Evolutionary conservation across 768 basidiomycete species (phyloP).

Genomic region (Rhizopogon sp.): DNA sequence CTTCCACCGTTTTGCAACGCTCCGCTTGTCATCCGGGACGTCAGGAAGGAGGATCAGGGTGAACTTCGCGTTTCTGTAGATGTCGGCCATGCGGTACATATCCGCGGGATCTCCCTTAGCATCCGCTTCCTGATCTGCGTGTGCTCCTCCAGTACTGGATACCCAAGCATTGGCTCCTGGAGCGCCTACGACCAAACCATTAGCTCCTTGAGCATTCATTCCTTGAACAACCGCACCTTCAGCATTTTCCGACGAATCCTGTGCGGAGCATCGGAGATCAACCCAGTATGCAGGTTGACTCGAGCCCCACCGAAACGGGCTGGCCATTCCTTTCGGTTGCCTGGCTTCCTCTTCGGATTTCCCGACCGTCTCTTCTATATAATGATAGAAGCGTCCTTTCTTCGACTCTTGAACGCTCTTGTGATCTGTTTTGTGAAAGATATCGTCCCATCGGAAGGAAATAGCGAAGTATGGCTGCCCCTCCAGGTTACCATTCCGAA

Average conservation of each 20-base stretch:
- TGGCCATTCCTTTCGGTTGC: background rate
- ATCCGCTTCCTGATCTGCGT: no score
- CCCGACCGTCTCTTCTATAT: conserved; percentile 1
- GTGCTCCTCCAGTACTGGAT: no score
- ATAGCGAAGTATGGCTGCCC: conserved; percentile 7
- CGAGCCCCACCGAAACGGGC: no score
- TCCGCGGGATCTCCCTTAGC: background rate
- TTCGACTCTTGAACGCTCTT: background rate
- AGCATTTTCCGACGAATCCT: conserved; percentile 5
- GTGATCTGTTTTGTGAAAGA: conserved; percentile 2
- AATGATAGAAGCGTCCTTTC: background rate
- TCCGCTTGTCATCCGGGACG: conserved; percentile 25
- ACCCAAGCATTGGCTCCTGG: no score
- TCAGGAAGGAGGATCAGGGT: conserved; percentile 8
- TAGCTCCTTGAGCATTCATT: no score
- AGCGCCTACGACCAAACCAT: no score
- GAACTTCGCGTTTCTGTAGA: conserved; percentile 7
- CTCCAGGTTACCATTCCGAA: background rate
- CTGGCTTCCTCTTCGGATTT: no score
- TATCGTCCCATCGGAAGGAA: conserved; percentile 7
- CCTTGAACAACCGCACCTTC: background rate
- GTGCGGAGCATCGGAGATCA: conserved; percentile 10
- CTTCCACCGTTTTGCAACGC: conserved; percentile 5
- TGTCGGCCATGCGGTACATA: conserved; percentile 13
- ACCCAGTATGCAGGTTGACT: conserved; percentile 9